Conservation (phyloP, 768 basidiomycete genomes). For the Cubamyces lactineus region DNA sequence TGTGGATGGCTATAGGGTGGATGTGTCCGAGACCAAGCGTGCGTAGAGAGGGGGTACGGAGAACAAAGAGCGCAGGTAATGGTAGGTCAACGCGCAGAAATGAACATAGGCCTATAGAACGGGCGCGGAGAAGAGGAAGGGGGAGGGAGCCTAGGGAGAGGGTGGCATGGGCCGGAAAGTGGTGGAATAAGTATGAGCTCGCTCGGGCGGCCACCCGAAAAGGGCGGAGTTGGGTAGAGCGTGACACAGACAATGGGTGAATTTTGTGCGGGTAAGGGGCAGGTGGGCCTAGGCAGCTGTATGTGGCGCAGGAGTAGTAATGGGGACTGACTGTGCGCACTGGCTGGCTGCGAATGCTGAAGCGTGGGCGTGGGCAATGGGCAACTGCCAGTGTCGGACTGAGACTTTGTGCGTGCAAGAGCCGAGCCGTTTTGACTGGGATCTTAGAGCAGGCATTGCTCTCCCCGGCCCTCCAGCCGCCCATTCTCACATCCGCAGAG, state of each 20-base stretch:
- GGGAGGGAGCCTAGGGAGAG: background rate
- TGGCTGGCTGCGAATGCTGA: background rate
- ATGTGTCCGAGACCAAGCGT: slow-evolving; percentile 6
- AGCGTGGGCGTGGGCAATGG: background rate
- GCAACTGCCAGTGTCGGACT: background rate
- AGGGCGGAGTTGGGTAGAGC: slow-evolving; percentile 10
- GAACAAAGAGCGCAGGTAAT: slow-evolving; percentile 6
- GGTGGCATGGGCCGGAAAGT: slow-evolving; percentile 5
- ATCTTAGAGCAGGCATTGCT: background rate
- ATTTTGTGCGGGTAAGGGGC: too few species aligned
- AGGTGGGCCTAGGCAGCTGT: too few species aligned
- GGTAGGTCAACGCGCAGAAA: slow-evolving; percentile 2
- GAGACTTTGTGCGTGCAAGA: background rate
- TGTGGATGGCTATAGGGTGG: background rate
- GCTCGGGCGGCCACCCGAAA: background rate
- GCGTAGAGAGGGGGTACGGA: background rate
- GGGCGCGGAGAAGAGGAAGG: background rate
- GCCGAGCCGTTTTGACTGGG: slow-evolving; percentile 19
- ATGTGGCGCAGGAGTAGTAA: too few species aligned
- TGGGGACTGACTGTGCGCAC: too few species aligned
- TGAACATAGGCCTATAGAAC: background rate
- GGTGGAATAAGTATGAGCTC: slow-evolving; percentile 9
- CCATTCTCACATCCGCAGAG: background rate
- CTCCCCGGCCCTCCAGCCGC: background rate
- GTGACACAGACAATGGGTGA: background rate